These are phyloP conservation scores for Ambrosiella beaveri DNA, from an alignment of 2,329 filamentous ascomycete genomes.

Conservation along the genomic window DNA sequence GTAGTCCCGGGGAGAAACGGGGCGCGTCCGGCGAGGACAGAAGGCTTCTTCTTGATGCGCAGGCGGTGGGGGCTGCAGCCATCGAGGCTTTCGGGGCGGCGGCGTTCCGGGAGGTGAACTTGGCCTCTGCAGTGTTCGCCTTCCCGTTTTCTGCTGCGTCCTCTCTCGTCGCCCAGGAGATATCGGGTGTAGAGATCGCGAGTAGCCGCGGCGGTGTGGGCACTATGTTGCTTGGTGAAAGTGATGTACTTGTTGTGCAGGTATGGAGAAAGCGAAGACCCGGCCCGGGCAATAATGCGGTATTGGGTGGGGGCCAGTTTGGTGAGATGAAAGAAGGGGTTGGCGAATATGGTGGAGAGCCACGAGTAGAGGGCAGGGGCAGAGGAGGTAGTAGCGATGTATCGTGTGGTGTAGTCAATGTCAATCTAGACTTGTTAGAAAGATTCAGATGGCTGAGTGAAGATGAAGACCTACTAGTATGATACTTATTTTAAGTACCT, in stretches of 20 bases:
- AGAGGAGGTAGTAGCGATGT: background rate
- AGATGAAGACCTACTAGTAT: too few relatives aligned
- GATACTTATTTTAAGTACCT: too few relatives aligned
- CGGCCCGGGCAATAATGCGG: background rate
- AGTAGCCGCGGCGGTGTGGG: background rate
- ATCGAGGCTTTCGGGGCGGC: background rate
- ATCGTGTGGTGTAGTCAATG: background rate
- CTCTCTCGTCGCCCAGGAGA: background rate
- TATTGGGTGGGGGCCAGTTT: background rate
- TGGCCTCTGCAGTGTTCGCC: too few relatives aligned
- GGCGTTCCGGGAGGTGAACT: too few relatives aligned
- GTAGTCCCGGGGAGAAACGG: background rate
- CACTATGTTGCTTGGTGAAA: background rate
- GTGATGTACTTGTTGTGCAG: background rate
- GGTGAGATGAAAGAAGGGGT: background rate
- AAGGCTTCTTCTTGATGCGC: background rate
- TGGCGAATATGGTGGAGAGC: background rate
- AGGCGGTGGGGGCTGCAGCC: background rate
- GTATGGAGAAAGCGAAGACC: background rate
- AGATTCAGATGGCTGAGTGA: too few relatives aligned
- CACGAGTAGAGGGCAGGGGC: background rate
- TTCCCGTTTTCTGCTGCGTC: too few relatives aligned
- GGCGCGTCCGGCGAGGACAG: background rate
- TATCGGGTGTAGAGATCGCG: background rate
- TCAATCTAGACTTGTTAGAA: background rate